Conservation (phyloP, 345 rosid species). For the Anastatica hierochuntica region DNA sequence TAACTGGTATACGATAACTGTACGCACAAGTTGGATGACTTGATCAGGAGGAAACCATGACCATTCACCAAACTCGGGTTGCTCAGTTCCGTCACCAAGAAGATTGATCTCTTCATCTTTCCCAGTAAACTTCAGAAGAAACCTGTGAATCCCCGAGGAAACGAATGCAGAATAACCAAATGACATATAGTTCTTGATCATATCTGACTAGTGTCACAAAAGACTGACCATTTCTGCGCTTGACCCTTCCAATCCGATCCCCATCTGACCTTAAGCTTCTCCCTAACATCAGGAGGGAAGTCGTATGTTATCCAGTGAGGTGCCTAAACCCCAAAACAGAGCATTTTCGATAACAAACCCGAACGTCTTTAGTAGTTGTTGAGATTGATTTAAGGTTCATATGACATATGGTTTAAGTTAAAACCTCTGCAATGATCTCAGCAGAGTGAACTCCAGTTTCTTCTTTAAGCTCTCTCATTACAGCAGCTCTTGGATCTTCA, state of each 20-base stretch:
- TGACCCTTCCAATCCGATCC: constrained; percentile 97
- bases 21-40: constrained; percentile 47
- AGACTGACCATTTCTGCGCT: constrained; percentile 86
- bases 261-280: constrained; percentile 71
- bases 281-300: constrained; percentile 84
- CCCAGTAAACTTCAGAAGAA: constrained; percentile 74
- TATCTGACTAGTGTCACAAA: no score
- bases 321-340: constrained; percentile 35
- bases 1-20: neutral
- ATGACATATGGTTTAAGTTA: no score
- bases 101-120: constrained; percentile 82
- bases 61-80: constrained; percentile 91
- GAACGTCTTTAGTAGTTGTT: no score
- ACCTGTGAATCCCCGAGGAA: no score
- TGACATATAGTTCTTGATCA: no score
- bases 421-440: constrained; percentile 64
- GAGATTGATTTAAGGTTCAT: no score
- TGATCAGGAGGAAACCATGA: constrained; percentile 71
- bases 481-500: constrained; percentile 90
- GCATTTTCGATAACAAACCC: no score
- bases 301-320: constrained; percentile 88
- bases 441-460: constrained; percentile 86
- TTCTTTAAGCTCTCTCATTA: constrained; percentile 77
- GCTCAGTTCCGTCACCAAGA: no score
- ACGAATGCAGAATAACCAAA: no score